Evolutionary conservation across 805 yeast genomes (phyloP).

Genomic region (Wickerhamomyces hampshirensis): DNA sequence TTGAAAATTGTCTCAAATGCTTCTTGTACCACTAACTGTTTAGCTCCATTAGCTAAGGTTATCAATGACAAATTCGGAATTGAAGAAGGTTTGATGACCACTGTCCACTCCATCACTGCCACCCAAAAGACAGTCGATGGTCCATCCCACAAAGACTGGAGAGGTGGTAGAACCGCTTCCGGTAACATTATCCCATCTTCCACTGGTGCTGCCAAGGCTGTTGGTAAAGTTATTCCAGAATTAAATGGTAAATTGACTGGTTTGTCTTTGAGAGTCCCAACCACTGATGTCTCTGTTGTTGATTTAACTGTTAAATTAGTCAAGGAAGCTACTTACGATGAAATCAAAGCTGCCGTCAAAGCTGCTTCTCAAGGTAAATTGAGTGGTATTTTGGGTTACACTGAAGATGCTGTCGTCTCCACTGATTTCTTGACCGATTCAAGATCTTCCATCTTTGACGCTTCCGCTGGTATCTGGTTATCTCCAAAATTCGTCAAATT

Average conservation of each 20-base stretch:
- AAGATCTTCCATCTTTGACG: slow-evolving; percentile 64
- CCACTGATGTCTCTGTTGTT: slow-evolving; percentile 68
- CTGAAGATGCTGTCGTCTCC: slow-evolving; percentile 67
- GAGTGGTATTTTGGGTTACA: slow-evolving; percentile 64
- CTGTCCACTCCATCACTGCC: slow-evolving; percentile 68
- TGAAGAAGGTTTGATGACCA: slow-evolving; percentile 73
- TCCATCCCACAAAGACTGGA: slow-evolving; percentile 77
- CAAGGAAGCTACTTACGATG: slow-evolving; percentile 56
- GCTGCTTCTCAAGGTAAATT: slow-evolving; percentile 54
- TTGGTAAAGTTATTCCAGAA: slow-evolving; percentile 68
- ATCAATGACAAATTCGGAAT: slow-evolving; percentile 62
- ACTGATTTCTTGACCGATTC: slow-evolving; percentile 62
- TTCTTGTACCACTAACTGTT: slow-evolving; percentile 71
- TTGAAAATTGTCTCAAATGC: slow-evolving; percentile 62
- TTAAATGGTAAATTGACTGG: slow-evolving; percentile 71
- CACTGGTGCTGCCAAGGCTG: slow-evolving; percentile 76
- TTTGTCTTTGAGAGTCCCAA: slow-evolving; percentile 72
- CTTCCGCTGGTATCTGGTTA: slow-evolving; percentile 65
- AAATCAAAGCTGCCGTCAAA: slow-evolving; percentile 55
- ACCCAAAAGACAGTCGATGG: slow-evolving; percentile 74
- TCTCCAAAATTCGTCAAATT: slow-evolving; percentile 68
- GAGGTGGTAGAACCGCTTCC: slow-evolving; percentile 77
- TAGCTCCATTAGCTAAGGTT: slow-evolving; percentile 69
- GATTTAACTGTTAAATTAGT: slow-evolving; percentile 63
- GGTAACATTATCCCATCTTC: slow-evolving; percentile 73